Evolutionary conservation across 768 basidiomycete species (phyloP), one percentile per base, ranked within the genome.

Genomic region (Lactarius sp.): DNA sequence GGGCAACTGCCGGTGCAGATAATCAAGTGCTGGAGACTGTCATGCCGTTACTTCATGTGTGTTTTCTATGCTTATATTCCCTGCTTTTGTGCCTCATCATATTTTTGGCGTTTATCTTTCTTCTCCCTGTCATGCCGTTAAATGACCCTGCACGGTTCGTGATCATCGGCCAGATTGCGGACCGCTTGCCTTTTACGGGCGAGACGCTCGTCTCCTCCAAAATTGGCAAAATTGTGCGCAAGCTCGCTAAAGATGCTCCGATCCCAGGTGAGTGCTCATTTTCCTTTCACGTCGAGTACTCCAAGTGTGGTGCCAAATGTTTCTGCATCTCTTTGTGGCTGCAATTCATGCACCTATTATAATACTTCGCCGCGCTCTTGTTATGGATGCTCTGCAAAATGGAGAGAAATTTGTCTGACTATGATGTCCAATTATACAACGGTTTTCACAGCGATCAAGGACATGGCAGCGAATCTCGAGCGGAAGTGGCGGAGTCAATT

Each of bases 391-490:
- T 41, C 39, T 22, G 14, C 33, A 50, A 65, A 52, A 59, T 44
- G 14, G 41, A 27, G 56, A 42, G 27, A 42, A 70, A 77, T 85
- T 81, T 87, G 86, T 88, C 87, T 90, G 85, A 90, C 87, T 71
- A 75, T 71, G 71, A 75, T 71, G 61, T 70, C 74, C 76, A 72
- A 75, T 75, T 77, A 76, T 78, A 73, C 44, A 70, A 74, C 71
- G 75, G 76, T 75, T 66, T 75, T 73, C 75, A 74, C 80, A 93
- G 91, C 91, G 77, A 83, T 91, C 87, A 90, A 92, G 86, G 91
- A 93, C 78, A 90, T 93, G 88, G 91, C 91, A 70, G 84, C 83
- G 73, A 92, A 90, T 78, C 80, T 93, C 78, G 90, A 91, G 76
- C 84, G 84, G 71, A 85, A 85, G 78, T 93, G 91, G 92, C 84